Base-by-base conservation (phyloP, 352 stramenopile genomes). In the Pseudoperonospora humuli region DNA sequence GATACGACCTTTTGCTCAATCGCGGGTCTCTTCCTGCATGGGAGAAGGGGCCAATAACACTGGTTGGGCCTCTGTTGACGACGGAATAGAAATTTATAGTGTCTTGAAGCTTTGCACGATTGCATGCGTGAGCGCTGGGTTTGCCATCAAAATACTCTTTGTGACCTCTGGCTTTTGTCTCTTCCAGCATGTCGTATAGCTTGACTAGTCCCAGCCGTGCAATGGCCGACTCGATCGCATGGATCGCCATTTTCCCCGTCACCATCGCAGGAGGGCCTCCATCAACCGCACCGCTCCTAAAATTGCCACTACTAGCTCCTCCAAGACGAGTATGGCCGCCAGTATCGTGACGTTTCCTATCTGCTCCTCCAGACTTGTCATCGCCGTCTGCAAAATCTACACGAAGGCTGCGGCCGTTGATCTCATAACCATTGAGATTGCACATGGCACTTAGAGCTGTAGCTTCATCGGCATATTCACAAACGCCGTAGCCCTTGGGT, bases 61-160 rank as follows among this genome's bases (percentile, higher is more conserved):
- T n/a, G 77, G 50, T 19, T 75, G 73, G 5, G 73, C 59, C 41
- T 85, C 71, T 0, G 63, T 56, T 1, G 75, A 54, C 4, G 70
- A 67, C 18, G 71, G 73, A 54, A 91, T 84, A n/a, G 75, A 58
- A 39, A 92, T 92, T 39, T 87, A 71, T 11, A 92, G 62, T 32
- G 71, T 77, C 63, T 89, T 92, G 54, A 87, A 89, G 45, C 72
- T 83, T 59, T 92, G 76, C 5, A 92, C 74, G 35, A 92, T 85
- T 17, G 76, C 79, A 49, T 92, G 79, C 14, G 77, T 88, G 45
- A 92, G 76, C 21, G 76, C 75, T 10, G 79, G 76, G 39, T 92
- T 89, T 11, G 77, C 70, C 28, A 65, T 69, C 15, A 92, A 33
- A 24, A 92, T 86, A 29, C 55, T 66, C 57, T 89, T 87, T 13